A percentile compares a stretch with the other conserved stretches of the same genome.
phyloP scores from a whole-genome alignment of 208 protist genomes.

The Ichthyophonus hoferi region DNA sequence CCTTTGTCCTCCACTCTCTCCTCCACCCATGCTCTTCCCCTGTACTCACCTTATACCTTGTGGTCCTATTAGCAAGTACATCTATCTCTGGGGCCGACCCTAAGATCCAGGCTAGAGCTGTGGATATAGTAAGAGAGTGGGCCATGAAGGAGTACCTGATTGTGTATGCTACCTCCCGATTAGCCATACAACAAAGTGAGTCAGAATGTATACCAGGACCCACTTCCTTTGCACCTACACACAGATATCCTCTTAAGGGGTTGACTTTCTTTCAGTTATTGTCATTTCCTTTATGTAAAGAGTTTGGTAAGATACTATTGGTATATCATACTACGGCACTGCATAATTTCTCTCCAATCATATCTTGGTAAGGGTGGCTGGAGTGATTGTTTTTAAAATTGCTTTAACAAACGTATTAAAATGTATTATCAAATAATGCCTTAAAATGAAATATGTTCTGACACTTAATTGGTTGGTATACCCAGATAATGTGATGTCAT shows the following conservation, averaged over 20 bases:
- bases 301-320: too few species aligned
- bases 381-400: too few species aligned
- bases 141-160: conserved; percentile 19
- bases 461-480: too few species aligned
- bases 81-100: conserved; percentile 28
- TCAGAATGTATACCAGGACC: not conserved
- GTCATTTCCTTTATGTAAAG: not conserved
- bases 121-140: conserved; percentile 24
- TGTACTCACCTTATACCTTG: not conserved
- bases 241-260: not conserved
- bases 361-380: not conserved
- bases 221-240: not conserved
- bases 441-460: too few species aligned
- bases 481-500: conserved; percentile 27
- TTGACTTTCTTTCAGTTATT: not conserved
- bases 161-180: conserved; percentile 6
- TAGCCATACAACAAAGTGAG: conserved; percentile 22
- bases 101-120: conserved; percentile 2
- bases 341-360: not conserved
- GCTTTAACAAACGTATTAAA: too few species aligned
- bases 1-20: not conserved
- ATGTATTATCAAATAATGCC: too few species aligned
- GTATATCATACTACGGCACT: not conserved
- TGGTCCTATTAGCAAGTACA: not conserved
- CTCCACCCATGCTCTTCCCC: not conserved